Conservation (phyloP, 306 rosid species). For the Prunus campanulata region DNA sequence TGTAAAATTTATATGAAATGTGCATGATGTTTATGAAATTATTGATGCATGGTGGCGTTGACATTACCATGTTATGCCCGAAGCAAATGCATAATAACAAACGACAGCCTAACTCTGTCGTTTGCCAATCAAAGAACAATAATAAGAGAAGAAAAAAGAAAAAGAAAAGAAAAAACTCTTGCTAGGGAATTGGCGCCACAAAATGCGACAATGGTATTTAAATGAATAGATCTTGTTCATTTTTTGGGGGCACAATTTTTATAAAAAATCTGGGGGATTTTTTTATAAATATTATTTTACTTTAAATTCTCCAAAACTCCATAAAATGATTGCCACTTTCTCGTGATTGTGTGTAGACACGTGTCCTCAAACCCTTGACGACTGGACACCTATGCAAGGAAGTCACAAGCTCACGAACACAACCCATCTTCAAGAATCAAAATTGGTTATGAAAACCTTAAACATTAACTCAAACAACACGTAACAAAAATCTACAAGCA, state of each 20-base stretch:
- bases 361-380: not conserved
- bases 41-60: too few relatives aligned
- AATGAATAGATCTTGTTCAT: conserved; percentile 6
- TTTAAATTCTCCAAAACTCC: not conserved
- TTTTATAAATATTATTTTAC: not conserved
- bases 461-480: not conserved
- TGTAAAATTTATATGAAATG: too few relatives aligned
- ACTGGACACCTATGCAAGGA: conserved; percentile 28
- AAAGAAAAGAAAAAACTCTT: not conserved
- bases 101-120: not conserved
- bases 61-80: too few relatives aligned
- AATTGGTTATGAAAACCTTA: conserved; percentile 2
- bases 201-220: not conserved
- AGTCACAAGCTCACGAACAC: conserved; percentile 3
- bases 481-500: not conserved
- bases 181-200: not conserved
- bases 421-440: conserved; percentile 5
- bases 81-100: not conserved
- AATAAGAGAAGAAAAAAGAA: not conserved
- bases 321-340: conserved; percentile 22
- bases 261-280: not conserved
- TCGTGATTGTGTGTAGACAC: conserved; percentile 6
- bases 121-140: not conserved
- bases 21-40: too few relatives aligned
- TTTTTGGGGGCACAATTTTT: not conserved